Base-by-base conservation (phyloP, 306 rosid genomes). In the Acacia acuminata region DNA sequence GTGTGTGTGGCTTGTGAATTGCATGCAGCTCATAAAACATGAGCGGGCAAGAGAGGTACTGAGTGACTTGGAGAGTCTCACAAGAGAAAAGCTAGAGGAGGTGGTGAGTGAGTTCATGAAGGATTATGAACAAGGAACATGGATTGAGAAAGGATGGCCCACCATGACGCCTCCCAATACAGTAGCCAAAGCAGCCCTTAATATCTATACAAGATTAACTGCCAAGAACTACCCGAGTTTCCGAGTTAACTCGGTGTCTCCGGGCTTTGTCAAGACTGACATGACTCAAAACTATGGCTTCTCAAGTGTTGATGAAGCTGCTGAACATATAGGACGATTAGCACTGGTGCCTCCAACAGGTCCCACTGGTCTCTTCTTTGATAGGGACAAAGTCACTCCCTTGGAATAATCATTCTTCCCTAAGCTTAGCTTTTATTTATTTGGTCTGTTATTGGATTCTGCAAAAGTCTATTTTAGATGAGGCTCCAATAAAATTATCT, bases 361-460 rank as follows among this genome's bases (percentile, higher is more conserved):
- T 15, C 58, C 76, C 58, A 24, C 76, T 13, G 76, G 76, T 30
- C 6, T 71, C 56, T 44, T 71, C 75, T 71, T 71, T 71, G 55
- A 71, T 24, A 43, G 3, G 16, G 56, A 71, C 12, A 16, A 6
- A 40, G 19, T 4, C 8, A 69, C 10, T 0, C 51, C 51, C 10
- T 40, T 69, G 17, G 51, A 69, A 10, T n/a, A 38, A 36, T 55
- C 60, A 53, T 53, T 53, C 19, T 53, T 53, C 61, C 7, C 9
- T 7, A 0, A n/a, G 25, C 27, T 56, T n/a, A 45, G 12, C 12
- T 45, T 45, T 6, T 34, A 38, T 6, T 5, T 38, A 38, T 38
- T 5, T 38, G 42, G 8, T 38, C 42, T 38, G 42, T 6, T 38
- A 6, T 38, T 38, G 42, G 42, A 36, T 38, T 38, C 6, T 38